A percentile compares a stretch with the other conserved stretches of the same genome.
Evolutionary conservation across 2,329 filamentous ascomycete species (phyloP).

Genomic region (Aspergillus ochraceus): DNA sequence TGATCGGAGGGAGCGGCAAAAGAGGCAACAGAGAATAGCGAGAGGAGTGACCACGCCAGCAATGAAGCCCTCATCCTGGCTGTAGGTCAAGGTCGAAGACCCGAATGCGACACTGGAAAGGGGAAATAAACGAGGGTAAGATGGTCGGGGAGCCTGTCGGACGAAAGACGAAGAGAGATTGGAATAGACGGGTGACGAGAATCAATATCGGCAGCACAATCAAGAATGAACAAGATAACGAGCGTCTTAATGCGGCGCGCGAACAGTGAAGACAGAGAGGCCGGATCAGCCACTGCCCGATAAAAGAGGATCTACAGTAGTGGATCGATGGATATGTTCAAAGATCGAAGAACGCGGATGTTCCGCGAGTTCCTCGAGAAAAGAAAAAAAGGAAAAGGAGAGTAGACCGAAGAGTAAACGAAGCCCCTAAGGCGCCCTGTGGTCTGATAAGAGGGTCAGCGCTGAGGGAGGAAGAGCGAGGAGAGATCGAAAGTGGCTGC

Average conservation of each 20-base stretch:
- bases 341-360: not conserved
- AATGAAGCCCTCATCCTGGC: constrained; percentile 40
- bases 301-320: not conserved
- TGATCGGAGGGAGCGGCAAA: constrained; percentile 30
- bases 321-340: not conserved
- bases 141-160: too few species aligned
- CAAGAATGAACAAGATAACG: constrained; percentile 6
- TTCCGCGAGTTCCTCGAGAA: constrained; percentile 12
- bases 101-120: constrained; percentile 12
- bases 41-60: constrained; percentile 39
- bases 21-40: constrained; percentile 35
- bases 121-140: constrained; percentile 20
- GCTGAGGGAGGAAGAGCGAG: constrained; percentile 1
- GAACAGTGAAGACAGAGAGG: constrained; percentile 11
- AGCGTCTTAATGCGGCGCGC: constrained; percentile 10
- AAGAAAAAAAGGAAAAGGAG: constrained; percentile 4
- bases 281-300: constrained; percentile 3
- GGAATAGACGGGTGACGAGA: constrained; percentile 9
- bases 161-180: not conserved
- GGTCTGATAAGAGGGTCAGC: not conserved
- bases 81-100: constrained; percentile 18
- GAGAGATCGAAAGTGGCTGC: constrained; percentile 12
- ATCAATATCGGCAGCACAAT: constrained; percentile 33
- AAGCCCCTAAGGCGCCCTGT: constrained; percentile 13
- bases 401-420: constrained; percentile 16